Base-by-base conservation (phyloP, 2,329 filamentous ascomycete genomes). In the Monilinia aucupariae region DNA sequence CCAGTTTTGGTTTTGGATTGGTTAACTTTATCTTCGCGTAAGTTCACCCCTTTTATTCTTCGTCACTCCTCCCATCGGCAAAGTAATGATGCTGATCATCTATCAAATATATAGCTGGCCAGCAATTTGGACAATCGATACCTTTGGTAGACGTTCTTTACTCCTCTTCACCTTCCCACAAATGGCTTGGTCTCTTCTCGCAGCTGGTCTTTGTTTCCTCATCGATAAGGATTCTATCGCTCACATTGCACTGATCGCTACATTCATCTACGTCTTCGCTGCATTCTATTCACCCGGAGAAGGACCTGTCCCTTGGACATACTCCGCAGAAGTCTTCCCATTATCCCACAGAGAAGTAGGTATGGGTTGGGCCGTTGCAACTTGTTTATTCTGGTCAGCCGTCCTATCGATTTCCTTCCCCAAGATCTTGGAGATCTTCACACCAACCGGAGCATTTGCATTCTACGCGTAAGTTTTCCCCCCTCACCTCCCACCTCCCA, bases 221-320 rank as follows among this genome's bases (percentile, higher is more conserved):
- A 79, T 86, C n/a, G 73, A 45, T n/a, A 4, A 25, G 43, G 15
- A 20, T 12, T 58, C 30, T 2, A 58, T 13, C 6, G 79, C 79
- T 0, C 80, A 81, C 71, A 72, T 82, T 9, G 82, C 75, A 0
- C 72, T 83, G 0, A 79, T 87, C 17, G 82, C 84, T 0, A 75
- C 86, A 3, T 87, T 87, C 64, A 77, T 87, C 64, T 88, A 84
- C 74, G 69, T 89, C 17, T 89, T 88, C 65, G 82, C 80, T 0
- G 83, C 83, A 5, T 86, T 86, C 68, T 88, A 88, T 74, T 86
- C 83, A 0, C 83, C 85, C 0, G 85, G 85, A 30, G 84, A 86
- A 74, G 85, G 85, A 0, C 79, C 80, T 0, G 83, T 86, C 1
- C 83, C 83, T 0, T 86, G 84, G 72, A 82, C 80, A 17, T 86